Evolutionary conservation across 2,329 filamentous ascomycete genomes (phyloP), one percentile per base, ranked within the genome.

Genomic region (Colletotrichum cordylinicola): DNA sequence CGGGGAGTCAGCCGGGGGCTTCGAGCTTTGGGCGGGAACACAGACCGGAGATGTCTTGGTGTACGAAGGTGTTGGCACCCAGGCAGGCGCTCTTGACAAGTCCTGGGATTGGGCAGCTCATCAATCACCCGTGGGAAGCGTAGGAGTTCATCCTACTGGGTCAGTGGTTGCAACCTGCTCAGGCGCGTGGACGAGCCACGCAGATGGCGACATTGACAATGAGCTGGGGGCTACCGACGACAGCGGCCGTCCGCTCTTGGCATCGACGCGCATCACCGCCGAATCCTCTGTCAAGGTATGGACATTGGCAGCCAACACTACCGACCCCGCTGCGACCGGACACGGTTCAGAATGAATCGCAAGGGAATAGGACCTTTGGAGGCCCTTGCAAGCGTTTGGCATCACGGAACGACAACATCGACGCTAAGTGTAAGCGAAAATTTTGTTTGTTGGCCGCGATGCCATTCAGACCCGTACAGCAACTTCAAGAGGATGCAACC

Each of bases 1-100:
- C 6, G 80, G 79, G 0, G 82, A 81, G 16, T 79, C 77, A 0
- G 74, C 77, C 0, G 84, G 84, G 2, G 87, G 88, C 2, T 92
- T 91, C 77, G 92, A 93, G 81, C 86, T 93, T 61, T 93, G 92
- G 92, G 90, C 90, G 8, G 92, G 92, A 3, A 87, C 89, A 1
- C 85, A 87, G 58, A 84, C 88, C 76, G 91, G 92, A 2, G 80
- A 83, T 4, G 88, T 92, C n/a, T 85, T 86, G 60, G 88, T 93
- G 8, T 93, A 91, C 89, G 90, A 93, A 58, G 86, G 86, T 13
- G 88, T 92, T 0, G 91, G 91, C 31, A 83, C 81, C 52, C 78
- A 77, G 4, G 86, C 85, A 60, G 91, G 90, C 18, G 83, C 85
- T 8, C 80, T 86, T 27, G 80, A 84, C 31, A 85, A 87, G 5